Base-by-base conservation (phyloP, 2,329 filamentous ascomycete species). In the Lanzia echinophila region DNA sequence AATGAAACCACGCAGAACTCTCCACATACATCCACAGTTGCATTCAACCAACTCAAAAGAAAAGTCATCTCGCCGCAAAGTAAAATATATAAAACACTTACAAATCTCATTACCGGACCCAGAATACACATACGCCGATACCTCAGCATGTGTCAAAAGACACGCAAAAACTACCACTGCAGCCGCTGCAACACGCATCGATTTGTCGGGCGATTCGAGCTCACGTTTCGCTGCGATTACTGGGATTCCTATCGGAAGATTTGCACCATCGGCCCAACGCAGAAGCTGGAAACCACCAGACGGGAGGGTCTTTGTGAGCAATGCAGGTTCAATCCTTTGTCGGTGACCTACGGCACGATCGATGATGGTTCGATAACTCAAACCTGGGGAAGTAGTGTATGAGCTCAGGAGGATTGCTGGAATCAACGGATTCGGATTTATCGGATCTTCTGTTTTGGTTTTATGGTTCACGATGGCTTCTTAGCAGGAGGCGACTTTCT, bases 71-170 rank as follows among this genome's bases (percentile, higher is more conserved):
- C 24, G 24, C 8, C 24, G 24, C 24, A 28, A 8, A 28, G 24
- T 8, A 28, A 28, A 44, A 44, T 12, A 15, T 42, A 19, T 11
- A 24, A 24, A 5, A 7, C 5, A 13, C 11, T 11, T 19, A 12
- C 17, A 20, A 41, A 17, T 3, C 3, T 7, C 38, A 22, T 20
- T 19, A 22, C 17, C 17, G 11, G 17, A 41, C 38, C 10, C 1
- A 38, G 13, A 6, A 17, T 12, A 41, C 20, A 41, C 17, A 2
- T 17, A 17, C 38, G 24, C 11, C 12, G 24, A 13, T 13, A 44
- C 20, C n/a, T 8, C 20, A 49, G 2, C 12, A 50, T 50, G 47
- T 50, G 36, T 41, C 36, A 50, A 32, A 50, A 50, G 12, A 41
- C 28, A 3, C 24, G 47, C 24, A 50, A 42, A 33, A 28, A 41